Conservation (phyloP, 2,329 filamentous ascomycete genomes). For the Calonectria naviculata region DNA sequence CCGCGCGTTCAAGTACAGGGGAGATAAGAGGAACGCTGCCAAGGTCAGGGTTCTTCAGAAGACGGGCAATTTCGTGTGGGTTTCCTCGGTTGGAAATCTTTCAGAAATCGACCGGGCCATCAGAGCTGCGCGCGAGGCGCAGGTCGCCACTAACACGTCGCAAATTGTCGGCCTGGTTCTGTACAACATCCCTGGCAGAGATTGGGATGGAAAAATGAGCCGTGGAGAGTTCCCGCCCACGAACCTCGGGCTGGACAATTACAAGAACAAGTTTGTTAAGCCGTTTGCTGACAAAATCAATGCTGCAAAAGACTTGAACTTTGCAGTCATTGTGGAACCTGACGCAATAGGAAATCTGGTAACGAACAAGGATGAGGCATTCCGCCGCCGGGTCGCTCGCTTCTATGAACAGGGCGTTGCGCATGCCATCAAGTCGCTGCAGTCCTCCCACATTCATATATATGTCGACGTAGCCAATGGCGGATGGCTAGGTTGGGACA, state of each 20-base stretch:
- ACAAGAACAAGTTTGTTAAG: conserved; percentile 9
- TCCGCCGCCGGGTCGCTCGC: neutral
- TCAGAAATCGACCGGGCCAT: conserved; percentile 17
- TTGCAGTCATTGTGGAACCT: conserved; percentile 17
- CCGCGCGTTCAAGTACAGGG: neutral
- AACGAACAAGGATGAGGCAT: neutral
- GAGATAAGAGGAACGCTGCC: conserved; percentile 5
- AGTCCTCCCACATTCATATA: conserved; percentile 7
- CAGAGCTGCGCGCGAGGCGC: neutral
- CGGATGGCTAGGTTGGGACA: conserved; percentile 14
- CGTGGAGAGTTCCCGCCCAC: neutral
- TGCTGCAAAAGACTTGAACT: neutral
- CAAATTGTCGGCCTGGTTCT: conserved; percentile 17
- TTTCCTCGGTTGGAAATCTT: neutral
- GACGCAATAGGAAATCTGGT: conserved; percentile 17
- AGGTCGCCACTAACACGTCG: neutral
- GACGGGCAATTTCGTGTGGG: conserved; percentile 20
- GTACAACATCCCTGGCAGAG: conserved; percentile 19
- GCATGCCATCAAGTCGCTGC: conserved; percentile 10
- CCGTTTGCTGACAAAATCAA: conserved; percentile 11
- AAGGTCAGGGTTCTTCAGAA: conserved; percentile 10
- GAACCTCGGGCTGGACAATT: neutral
- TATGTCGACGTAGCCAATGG: conserved; percentile 17
- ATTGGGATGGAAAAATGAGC: conserved; percentile 6
- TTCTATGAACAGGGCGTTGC: conserved; percentile 12